Evolutionary conservation across 805 yeast species (phyloP).

Genomic region (Isabelozyma pseudorhagii): DNA sequence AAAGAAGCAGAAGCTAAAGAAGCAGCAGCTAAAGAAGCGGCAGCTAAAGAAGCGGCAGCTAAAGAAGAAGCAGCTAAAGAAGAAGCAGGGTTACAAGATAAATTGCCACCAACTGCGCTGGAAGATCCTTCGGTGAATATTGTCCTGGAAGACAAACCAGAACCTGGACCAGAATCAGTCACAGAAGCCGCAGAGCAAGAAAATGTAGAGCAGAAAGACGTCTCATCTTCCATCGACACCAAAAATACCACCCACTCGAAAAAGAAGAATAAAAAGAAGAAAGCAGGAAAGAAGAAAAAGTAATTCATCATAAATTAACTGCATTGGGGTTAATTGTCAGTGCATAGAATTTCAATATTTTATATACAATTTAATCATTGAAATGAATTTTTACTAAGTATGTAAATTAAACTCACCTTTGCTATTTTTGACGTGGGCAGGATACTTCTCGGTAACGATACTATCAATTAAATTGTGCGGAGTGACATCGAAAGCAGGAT

Average conservation of each 20-base stretch:
- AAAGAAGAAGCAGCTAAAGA: neutral
- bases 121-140: too few species aligned
- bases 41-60: neutral
- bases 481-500: slow-evolving; percentile 94
- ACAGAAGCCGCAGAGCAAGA: neutral
- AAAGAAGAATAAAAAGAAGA: slow-evolving; percentile 3
- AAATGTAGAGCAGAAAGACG: neutral
- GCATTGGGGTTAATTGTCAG: too few species aligned
- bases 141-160: too few species aligned
- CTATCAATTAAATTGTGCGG: slow-evolving; percentile 81
- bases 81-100: neutral
- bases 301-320: neutral
- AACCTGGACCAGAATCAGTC: neutral
- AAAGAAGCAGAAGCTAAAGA: neutral
- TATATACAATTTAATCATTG: neutral
- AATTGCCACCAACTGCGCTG: too few species aligned
- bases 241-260: neutral
- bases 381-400: slow-evolving; percentile 1
- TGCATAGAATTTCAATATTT: neutral
- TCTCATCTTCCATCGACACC: too few species aligned
- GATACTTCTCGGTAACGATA: slow-evolving; percentile 80
- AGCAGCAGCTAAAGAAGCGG: neutral
- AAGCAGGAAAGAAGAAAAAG: neutral
- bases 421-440: slow-evolving; percentile 44
- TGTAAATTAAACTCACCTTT: slow-evolving; percentile 50